Percentiles rank a stretch among this genome's conserved stretches.
phyloP scores from a whole-genome alignment of 2,329 filamentous ascomycete species.

The Zalaria sp. region DNA sequence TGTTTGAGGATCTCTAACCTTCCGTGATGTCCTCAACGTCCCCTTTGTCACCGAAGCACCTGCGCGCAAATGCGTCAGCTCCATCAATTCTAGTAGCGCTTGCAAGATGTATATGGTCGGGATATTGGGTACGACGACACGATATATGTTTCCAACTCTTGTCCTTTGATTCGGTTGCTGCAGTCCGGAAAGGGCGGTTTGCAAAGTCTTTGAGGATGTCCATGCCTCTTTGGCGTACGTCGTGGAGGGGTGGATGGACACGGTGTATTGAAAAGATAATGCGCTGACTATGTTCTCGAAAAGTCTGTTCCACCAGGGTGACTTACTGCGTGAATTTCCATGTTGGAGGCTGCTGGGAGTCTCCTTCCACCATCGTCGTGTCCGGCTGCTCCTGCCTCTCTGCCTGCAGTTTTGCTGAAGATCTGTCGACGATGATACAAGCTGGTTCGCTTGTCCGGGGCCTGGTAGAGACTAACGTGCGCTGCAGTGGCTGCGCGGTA shows the following conservation, averaged over 20 bases:
- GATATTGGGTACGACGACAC: no score
- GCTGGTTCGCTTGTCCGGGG: not conserved
- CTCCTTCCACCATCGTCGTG: constrained; percentile 84
- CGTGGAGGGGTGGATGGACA: no score
- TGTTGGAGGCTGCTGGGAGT: constrained; percentile 64
- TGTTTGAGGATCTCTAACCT: constrained; percentile 38
- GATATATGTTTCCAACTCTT: not conserved
- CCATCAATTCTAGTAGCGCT: no score
- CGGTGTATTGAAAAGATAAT: no score
- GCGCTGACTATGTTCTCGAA: no score
- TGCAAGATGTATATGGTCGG: no score
- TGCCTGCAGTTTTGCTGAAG: not conserved
- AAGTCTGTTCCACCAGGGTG: no score
- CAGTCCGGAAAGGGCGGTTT: no score
- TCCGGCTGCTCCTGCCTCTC: not conserved
- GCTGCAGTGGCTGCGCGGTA: not conserved
- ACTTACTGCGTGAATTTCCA: constrained; percentile 99
- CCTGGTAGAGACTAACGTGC: not conserved
- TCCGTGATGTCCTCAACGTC: constrained; percentile 98
- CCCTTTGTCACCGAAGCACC: constrained; percentile 98
- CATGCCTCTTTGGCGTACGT: no score
- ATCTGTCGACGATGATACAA: not conserved
- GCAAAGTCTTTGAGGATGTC: no score
- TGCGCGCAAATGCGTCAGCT: constrained; percentile 23
- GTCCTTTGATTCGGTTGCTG: no score